Evolutionary conservation across 495 filamentous ascomycete species (phyloP), one percentile per base, ranked within the genome.

Genomic region (Tuber melanosporum): DNA sequence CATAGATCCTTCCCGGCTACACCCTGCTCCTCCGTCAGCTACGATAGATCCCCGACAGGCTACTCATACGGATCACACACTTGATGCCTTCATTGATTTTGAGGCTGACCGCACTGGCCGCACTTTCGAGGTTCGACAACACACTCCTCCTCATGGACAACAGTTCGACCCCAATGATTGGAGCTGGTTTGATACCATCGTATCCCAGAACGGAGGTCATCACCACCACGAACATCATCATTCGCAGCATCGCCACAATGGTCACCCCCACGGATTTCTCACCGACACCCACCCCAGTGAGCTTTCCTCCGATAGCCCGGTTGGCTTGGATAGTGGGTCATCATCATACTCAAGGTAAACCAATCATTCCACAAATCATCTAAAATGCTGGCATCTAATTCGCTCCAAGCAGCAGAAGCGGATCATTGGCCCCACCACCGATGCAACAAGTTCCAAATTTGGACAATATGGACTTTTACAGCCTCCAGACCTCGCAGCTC

Each of bases 141-240:
- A 71, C 36, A 32, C 76, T n/a, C 62, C 77, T 71, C 62, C 73
- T 39, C 66, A 76, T 36, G 71, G 71, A 36, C 73, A 80, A 14
- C 73, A 80, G 36, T 80, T 76, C 47, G 78, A 80, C 70, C 71
- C 77, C 20, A 73, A 70, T 14, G 78, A 80, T 43, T 80, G 78
- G 78, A 76, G 77, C n/a, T 80, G 78, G 78, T 80, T 80, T 41
- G 78, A 80, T 45, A 80, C 57, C 43, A 76, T 80, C 77, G 74
- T 80, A 12, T 41, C 73, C 42, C 66, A 62, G n/a, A 77, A 49
- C 22, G 72, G 39, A 41, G 45, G 62, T 20, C 73, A 79, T 44
- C 39, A 62, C 8, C 26, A 72, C 32, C 57, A 77, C 36, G 47
- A 79, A 66, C 36, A 77, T 41, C 70, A 79, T 3, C 57, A 66